phyloP scores from a whole-genome alignment of 345 rosid genomes.

The Erodium maritimum region DNA sequence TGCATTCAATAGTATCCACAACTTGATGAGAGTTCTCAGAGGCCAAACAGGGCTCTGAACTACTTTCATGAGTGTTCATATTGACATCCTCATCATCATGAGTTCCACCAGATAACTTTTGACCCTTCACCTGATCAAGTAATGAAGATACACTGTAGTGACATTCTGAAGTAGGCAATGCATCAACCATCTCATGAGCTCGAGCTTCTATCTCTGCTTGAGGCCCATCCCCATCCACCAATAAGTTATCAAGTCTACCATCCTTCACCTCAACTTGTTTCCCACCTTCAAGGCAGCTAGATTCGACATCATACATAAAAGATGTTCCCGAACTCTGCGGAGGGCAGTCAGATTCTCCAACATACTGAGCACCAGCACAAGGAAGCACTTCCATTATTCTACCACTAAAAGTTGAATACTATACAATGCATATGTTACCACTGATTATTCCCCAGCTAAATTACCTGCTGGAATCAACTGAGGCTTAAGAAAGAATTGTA shows the following conservation, averaged over 20 bases:
- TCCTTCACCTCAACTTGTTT: slow-evolving; percentile 26
- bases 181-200: slow-evolving; percentile 20
- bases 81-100: slow-evolving; percentile 45
- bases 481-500: not conserved
- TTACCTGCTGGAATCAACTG: slow-evolving; percentile 19
- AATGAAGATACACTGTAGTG: slow-evolving; percentile 28
- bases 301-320: slow-evolving; percentile 21
- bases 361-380: slow-evolving; percentile 40
- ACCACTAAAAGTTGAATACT: slow-evolving; percentile 10
- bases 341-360: slow-evolving; percentile 32
- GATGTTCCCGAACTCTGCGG: slow-evolving; percentile 23
- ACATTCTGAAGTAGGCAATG: slow-evolving; percentile 25
- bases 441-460: slow-evolving; percentile 10
- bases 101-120: slow-evolving; percentile 27
- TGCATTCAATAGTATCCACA: slow-evolving; percentile 41
- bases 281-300: slow-evolving; percentile 19
- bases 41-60: slow-evolving; percentile 21
- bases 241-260: slow-evolving; percentile 24
- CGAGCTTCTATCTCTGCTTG: slow-evolving; percentile 19
- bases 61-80: slow-evolving; percentile 24
- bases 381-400: slow-evolving; percentile 48
- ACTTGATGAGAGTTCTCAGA: slow-evolving; percentile 32
- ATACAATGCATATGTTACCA: slow-evolving; percentile 10
- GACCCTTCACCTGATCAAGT: slow-evolving; percentile 30
- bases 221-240: slow-evolving; percentile 24